These are phyloP conservation scores for Discostella stelligeroides DNA, from an alignment of 108 stramenopile genomes.

Conservation along the genomic window DNA sequence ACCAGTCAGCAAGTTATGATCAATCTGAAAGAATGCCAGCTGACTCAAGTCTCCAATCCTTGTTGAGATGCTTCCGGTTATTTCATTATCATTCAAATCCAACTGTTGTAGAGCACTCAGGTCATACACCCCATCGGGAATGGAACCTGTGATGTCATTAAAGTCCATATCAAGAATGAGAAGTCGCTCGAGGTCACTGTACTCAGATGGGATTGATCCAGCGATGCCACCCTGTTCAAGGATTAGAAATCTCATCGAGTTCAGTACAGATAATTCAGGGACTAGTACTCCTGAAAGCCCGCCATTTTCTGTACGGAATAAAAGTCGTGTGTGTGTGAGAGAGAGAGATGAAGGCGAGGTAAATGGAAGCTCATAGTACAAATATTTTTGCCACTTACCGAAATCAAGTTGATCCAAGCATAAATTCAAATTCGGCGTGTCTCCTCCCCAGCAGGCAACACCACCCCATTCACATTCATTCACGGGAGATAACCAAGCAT, in stretches of 20 bases:
- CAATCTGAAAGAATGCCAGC: constrained; percentile 64
- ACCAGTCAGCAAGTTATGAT: constrained; percentile 62
- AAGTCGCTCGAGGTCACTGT: constrained; percentile 30
- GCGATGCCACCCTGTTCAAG: constrained; percentile 63
- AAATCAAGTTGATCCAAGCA: constrained; percentile 38
- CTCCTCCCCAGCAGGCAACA: constrained; percentile 42
- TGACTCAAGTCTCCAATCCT: constrained; percentile 50
- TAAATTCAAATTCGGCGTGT: constrained; percentile 21
- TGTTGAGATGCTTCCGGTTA: constrained; percentile 62
- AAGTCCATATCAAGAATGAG: constrained; percentile 68
- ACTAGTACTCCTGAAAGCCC: constrained; percentile 67
- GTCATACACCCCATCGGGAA: constrained; percentile 55
- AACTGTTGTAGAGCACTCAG: constrained; percentile 61
- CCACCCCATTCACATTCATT: constrained; percentile 79
- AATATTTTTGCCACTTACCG: background rate
- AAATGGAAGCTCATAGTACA: too few relatives aligned
- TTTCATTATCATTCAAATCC: constrained; percentile 75
- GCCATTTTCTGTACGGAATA: constrained; percentile 44
- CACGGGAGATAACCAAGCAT: constrained; percentile 70
- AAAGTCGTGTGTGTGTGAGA: too few relatives aligned
- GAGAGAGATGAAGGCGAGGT: too few relatives aligned
- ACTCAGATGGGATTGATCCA: constrained; percentile 63
- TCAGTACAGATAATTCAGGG: constrained; percentile 50
- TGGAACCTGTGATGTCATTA: constrained; percentile 53
- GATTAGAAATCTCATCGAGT: constrained; percentile 47